Evolutionary conservation across 805 yeast species (phyloP), one percentile per base, ranked within the genome.

Genomic region (Cyberlindnera petersonii): DNA sequence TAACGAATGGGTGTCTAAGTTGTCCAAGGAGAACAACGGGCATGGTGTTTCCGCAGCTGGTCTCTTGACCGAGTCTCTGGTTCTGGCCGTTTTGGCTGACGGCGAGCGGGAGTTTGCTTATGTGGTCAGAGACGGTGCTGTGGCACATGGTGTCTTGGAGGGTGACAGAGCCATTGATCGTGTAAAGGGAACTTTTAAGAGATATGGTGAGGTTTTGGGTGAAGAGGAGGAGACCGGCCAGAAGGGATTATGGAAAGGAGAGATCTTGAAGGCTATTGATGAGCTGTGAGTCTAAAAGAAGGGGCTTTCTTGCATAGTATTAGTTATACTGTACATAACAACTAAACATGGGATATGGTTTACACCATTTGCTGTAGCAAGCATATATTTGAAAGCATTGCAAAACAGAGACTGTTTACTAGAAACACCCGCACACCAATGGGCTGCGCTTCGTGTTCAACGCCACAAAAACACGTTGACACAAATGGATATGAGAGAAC

Each of bases 71-170:
- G 77, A 77, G 45, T 57, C 77, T 3, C 50, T 77, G 26, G 56
- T 76, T 21, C 44, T 72, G 13, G 67, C 71, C 0, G 64, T 55
- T 39, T 53, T 77, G 26, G 64, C 65, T 16, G 62, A 65, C 26
- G 59, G 65, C 30, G 81, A 77, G 52, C 57, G 80, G 30, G 76
- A 72, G 43, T 75, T 77, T 56, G 79, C 81, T 0, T 61, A 65
- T 38, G 67, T 74, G 30, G 53, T 75, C 10, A 62, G 66, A 43
- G 78, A 75, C 30, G 74, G 72, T 46, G 72, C 76, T 0, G 49
- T 63, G 1, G 61, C 58, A 26, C 68, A 65, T 38, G 60, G 56
- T 5, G 32, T 63, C 5, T 44, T 75, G 3, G 48, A 49, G 13
- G 68, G 72, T 24, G 73, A 68, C 21, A 48, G 50, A 3, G 77